Evolutionary conservation across 345 rosid species (phyloP).

Genomic region (Euclidium syriacum): DNA sequence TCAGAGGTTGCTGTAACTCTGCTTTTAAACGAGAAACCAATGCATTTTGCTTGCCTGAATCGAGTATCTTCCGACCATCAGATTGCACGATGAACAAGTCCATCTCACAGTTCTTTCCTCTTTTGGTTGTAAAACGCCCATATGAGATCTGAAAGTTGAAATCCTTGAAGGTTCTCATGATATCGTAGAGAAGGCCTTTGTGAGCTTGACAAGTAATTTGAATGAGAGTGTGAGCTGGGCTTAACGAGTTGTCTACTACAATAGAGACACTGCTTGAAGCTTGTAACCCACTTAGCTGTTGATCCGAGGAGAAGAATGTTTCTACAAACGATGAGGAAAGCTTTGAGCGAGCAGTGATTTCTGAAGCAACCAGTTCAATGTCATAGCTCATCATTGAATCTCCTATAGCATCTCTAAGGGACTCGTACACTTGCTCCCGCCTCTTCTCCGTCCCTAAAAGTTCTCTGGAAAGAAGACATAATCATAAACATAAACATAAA

Average conservation of each 20-base stretch:
- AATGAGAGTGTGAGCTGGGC: constrained; percentile 82
- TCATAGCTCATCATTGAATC: constrained; percentile 68
- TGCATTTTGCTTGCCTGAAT: constrained; percentile 69
- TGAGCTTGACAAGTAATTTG: constrained; percentile 84
- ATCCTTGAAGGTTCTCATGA: constrained; percentile 93
- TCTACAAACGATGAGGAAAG: constrained; percentile 65
- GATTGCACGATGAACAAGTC: constrained; percentile 84
- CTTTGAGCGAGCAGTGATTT: constrained; percentile 59
- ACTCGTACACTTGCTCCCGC: constrained; percentile 47
- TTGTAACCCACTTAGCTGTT: constrained; percentile 32
- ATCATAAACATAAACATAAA: too few species aligned
- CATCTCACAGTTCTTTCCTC: constrained; percentile 61
- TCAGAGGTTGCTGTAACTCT: constrained; percentile 74
- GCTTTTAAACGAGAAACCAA: constrained; percentile 54
- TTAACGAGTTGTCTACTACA: constrained; percentile 67
- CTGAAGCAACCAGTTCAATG: constrained; percentile 70
- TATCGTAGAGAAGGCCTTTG: constrained; percentile 88
- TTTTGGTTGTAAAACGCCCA: constrained; percentile 67
- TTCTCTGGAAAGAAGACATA: constrained; percentile 62
- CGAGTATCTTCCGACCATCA: constrained; percentile 86
- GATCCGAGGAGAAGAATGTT: constrained; percentile 43
- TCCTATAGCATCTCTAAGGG: constrained; percentile 45
- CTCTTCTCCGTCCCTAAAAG: constrained; percentile 70
- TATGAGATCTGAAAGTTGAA: constrained; percentile 92
- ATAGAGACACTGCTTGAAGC: constrained; percentile 49